These are phyloP conservation scores for Botryotinia narcissicola DNA, from an alignment of 2,329 filamentous ascomycete species.

Conservation along the genomic window DNA sequence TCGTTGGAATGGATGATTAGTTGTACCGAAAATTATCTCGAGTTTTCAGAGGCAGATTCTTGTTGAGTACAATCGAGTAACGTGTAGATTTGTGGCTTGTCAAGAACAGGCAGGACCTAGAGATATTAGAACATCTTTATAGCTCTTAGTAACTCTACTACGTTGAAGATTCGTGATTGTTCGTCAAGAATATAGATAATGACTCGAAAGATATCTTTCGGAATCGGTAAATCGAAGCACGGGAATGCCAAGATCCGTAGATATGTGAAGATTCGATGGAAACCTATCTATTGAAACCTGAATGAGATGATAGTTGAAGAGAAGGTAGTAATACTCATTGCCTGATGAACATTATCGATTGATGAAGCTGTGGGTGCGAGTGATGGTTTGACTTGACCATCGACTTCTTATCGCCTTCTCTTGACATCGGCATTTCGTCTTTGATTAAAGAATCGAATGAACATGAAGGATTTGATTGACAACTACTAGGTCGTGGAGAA, in stretches of 20 bases:
- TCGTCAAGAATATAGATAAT: neutral
- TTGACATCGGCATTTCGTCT: neutral
- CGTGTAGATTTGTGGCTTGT: neutral
- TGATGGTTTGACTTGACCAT: neutral
- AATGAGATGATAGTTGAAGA: neutral
- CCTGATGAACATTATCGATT: neutral
- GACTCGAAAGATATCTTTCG: neutral
- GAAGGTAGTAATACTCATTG: accelerated
- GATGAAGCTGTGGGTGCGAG: neutral
- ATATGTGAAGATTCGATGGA: neutral
- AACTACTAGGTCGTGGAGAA: neutral
- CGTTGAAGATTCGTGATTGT: neutral
- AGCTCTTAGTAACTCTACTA: neutral
- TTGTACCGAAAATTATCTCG: neutral
- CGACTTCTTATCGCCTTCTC: neutral
- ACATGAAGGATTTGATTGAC: neutral
- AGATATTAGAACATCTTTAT: neutral
- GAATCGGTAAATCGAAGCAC: neutral
- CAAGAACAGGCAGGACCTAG: neutral
- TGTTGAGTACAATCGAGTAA: neutral
- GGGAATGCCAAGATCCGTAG: neutral
- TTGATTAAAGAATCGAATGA: neutral
- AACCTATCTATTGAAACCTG: neutral
- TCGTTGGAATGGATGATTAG: neutral
- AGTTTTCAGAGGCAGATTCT: neutral